phyloP scores from a whole-genome alignment of 495 filamentous ascomycete genomes.

The Aspergillus nidulans region DNA sequence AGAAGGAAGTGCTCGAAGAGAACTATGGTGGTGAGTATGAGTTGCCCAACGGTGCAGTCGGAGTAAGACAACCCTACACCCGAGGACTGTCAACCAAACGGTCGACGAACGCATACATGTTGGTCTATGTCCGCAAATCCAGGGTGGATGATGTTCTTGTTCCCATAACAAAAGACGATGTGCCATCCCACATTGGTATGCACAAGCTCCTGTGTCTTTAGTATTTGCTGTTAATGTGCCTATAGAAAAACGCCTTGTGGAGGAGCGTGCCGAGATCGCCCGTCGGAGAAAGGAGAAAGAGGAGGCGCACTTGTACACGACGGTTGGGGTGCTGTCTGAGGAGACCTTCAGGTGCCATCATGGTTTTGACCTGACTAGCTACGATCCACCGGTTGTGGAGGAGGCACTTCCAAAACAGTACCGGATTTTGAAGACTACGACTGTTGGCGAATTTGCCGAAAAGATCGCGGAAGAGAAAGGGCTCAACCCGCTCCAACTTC shows the following conservation, averaged over 20 bases:
- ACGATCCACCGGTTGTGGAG: constrained; percentile 65
- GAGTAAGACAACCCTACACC: constrained; percentile 63
- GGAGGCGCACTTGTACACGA: constrained; percentile 88
- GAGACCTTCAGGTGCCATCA: constrained; percentile 73
- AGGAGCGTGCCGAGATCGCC: constrained; percentile 73
- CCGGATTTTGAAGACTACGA: constrained; percentile 65
- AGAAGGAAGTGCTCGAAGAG: constrained; percentile 88
- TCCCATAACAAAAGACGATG: constrained; percentile 67
- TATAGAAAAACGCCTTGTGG: constrained; percentile 63
- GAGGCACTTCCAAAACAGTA: constrained; percentile 54
- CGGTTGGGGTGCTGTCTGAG: constrained; percentile 73
- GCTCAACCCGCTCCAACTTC: constrained; percentile 54
- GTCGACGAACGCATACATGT: constrained; percentile 90
- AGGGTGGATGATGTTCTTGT: constrained; percentile 74
- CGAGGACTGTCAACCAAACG: constrained; percentile 62
- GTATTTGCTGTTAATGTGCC: constrained; percentile 25
- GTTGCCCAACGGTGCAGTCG: constrained; percentile 51
- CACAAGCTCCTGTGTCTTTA: constrained; percentile 7
- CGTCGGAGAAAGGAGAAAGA: constrained; percentile 78
- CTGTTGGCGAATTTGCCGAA: constrained; percentile 66
- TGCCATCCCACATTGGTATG: constrained; percentile 78
- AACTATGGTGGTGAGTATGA: constrained; percentile 92
- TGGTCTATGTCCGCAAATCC: constrained; percentile 92
- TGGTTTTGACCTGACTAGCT: constrained; percentile 77
- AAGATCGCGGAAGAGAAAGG: constrained; percentile 64